Evolutionary conservation across 441 rosid species (phyloP).

Genomic region (Biscutella laevigata): DNA sequence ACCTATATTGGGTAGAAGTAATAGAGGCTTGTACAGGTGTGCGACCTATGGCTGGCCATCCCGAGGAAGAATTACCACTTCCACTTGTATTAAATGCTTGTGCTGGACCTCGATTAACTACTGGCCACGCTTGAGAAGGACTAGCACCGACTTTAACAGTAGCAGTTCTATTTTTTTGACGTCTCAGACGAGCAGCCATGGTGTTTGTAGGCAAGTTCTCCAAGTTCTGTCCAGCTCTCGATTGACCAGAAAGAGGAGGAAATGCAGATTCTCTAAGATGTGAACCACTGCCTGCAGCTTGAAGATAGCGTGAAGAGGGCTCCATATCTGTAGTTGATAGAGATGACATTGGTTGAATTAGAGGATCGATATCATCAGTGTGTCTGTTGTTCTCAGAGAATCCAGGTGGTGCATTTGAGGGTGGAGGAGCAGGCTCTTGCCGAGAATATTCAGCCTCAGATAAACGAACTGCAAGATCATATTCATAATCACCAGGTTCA

Average conservation of each 20-base stretch:
- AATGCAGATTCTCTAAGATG: conserved; percentile 68
- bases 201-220: conserved; percentile 42
- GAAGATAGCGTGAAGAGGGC: conserved; percentile 61
- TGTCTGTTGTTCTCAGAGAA: conserved; percentile 33
- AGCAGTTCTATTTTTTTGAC: conserved; percentile 32
- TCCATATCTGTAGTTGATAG: conserved; percentile 50
- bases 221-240: conserved; percentile 32
- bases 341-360: conserved; percentile 62
- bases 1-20: conserved; percentile 12
- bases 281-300: conserved; percentile 55
- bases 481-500: conserved; percentile 59
- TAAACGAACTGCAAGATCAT: conserved; percentile 52
- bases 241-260: conserved; percentile 75
- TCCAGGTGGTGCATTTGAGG: conserved; percentile 35
- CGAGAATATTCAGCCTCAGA: conserved; percentile 35
- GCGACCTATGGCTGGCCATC: conserved; percentile 32
- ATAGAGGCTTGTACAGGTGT: conserved; percentile 24
- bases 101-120: conserved; percentile 29
- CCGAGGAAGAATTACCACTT: conserved; percentile 23
- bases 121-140: conserved; percentile 61
- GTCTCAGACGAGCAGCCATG: conserved; percentile 64
- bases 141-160: conserved; percentile 12
- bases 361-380: conserved; percentile 37
- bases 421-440: conserved; percentile 43
- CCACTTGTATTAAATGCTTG: conserved; percentile 28